Evolutionary conservation across 2,329 filamentous ascomycete genomes (phyloP).

Genomic region (Hymenoscyphus albidus): DNA sequence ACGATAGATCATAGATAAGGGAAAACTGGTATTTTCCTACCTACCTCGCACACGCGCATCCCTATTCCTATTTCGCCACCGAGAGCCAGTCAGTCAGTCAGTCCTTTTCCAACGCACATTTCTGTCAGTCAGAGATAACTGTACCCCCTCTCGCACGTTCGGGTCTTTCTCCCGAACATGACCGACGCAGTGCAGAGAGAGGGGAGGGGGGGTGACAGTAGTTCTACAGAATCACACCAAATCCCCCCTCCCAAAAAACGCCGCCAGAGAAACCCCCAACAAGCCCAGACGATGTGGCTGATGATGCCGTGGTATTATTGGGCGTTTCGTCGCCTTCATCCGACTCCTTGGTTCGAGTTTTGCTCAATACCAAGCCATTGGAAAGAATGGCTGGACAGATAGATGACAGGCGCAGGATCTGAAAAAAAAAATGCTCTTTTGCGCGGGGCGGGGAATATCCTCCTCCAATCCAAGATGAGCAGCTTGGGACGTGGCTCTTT

Average conservation of each 20-base stretch:
- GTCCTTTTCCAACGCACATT: background rate
- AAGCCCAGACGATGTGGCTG: background rate
- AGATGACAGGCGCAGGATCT: constrained; percentile 1
- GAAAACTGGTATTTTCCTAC: background rate
- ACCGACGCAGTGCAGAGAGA: background rate
- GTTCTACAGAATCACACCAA: background rate
- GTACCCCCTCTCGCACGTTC: background rate
- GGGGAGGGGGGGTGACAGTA: background rate
- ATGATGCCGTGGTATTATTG: background rate
- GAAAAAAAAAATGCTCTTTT: background rate
- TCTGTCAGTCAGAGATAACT: background rate
- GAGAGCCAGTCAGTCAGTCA: background rate
- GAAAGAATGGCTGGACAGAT: constrained; percentile 2
- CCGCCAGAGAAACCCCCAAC: background rate
- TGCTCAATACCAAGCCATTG: background rate
- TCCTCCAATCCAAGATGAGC: background rate
- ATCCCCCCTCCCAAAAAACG: too few relatives aligned
- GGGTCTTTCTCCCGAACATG: background rate
- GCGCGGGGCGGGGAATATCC: background rate
- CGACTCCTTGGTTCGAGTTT: background rate
- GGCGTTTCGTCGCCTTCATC: background rate
- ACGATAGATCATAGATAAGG: constrained; percentile 8
- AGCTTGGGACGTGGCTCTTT: background rate
- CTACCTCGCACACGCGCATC: background rate
- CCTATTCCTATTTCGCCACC: background rate